Evolutionary conservation across 768 basidiomycete species (phyloP).

Genomic region (Auriculariales sp.): DNA sequence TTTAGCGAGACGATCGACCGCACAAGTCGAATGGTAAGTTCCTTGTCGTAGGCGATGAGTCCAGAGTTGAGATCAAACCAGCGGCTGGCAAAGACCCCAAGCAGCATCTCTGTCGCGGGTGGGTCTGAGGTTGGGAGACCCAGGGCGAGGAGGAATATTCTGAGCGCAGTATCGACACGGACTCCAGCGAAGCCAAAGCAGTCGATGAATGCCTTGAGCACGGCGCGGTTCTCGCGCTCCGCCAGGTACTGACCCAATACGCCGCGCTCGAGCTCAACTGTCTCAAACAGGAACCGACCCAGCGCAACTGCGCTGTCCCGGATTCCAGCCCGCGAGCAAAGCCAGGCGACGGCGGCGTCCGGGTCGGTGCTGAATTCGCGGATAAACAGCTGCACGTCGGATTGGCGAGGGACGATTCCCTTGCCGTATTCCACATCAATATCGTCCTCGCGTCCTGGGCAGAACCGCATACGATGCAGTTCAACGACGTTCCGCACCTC

Average conservation of each 20-base stretch:
- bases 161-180: slow-evolving; percentile 76
- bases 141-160: slow-evolving; percentile 76
- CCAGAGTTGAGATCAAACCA: slow-evolving; percentile 85
- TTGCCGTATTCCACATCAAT: slow-evolving; percentile 53
- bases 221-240: slow-evolving; percentile 52
- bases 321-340: slow-evolving; percentile 46
- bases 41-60: slow-evolving; percentile 67
- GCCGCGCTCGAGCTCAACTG: slow-evolving; percentile 66
- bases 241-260: slow-evolving; percentile 77
- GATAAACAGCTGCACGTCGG: slow-evolving; percentile 57
- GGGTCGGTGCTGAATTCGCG: slow-evolving; percentile 69
- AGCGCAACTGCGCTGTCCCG: slow-evolving; percentile 60
- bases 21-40: slow-evolving; percentile 62
- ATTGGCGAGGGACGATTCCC: slow-evolving; percentile 31
- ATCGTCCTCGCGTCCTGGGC: slow-evolving; percentile 5
- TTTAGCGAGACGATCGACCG: slow-evolving; percentile 79
- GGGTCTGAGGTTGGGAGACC: slow-evolving; percentile 34
- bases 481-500: slow-evolving; percentile 82
- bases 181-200: slow-evolving; percentile 75
- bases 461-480: slow-evolving; percentile 43
- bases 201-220: slow-evolving; percentile 75
- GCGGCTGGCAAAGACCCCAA: slow-evolving; percentile 72
- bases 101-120: slow-evolving; percentile 42
- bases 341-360: slow-evolving; percentile 56
- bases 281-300: slow-evolving; percentile 70